Percentiles rank a stretch among this genome's conserved stretches.
These are phyloP conservation scores for Aspergillus ellipticus DNA, from an alignment of 495 filamentous ascomycete species.

Conservation along the genomic window DNA sequence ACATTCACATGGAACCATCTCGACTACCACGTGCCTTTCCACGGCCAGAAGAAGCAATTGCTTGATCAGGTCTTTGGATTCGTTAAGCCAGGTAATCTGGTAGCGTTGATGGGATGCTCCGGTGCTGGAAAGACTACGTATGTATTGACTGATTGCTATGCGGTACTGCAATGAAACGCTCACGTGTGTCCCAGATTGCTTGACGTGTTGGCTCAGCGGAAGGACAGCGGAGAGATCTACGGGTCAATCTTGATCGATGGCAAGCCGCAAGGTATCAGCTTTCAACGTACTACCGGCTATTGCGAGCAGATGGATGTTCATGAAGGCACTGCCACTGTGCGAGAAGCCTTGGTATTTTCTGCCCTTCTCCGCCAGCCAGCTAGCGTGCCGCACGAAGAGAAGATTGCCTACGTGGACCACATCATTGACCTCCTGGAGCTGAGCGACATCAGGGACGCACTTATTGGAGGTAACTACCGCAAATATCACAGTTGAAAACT, in stretches of 20 bases:
- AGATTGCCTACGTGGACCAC: constrained; percentile 48
- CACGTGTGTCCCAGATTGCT: constrained; percentile 45
- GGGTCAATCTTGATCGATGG: constrained; percentile 49
- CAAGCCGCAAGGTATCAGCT: constrained; percentile 40
- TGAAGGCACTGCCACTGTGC: constrained; percentile 49
- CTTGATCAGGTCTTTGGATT: constrained; percentile 73
- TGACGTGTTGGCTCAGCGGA: constrained; percentile 47
- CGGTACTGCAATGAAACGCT: constrained; percentile 49
- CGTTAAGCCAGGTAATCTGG: constrained; percentile 74
- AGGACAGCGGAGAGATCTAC: constrained; percentile 45
- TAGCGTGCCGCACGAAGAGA: constrained; percentile 36
- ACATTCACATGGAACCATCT: constrained; percentile 58
- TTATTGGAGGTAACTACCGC: constrained; percentile 69
- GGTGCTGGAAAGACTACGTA: constrained; percentile 85
- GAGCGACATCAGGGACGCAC: constrained; percentile 43
- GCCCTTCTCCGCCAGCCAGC: constrained; percentile 45
- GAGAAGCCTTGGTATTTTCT: constrained; percentile 47
- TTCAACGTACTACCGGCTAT: constrained; percentile 67
- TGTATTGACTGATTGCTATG: constrained; percentile 35
- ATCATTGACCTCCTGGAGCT: constrained; percentile 50
- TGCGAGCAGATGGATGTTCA: constrained; percentile 83
- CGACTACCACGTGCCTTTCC: constrained; percentile 62
- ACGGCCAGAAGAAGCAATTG: constrained; percentile 50
- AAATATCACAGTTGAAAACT: constrained; percentile 8
- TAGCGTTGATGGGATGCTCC: constrained; percentile 77